A percentile compares a stretch with the other conserved stretches of the same genome.
phyloP scores from a whole-genome alignment of 23 red algal species.

The Gracilaria domingensis region DNA sequence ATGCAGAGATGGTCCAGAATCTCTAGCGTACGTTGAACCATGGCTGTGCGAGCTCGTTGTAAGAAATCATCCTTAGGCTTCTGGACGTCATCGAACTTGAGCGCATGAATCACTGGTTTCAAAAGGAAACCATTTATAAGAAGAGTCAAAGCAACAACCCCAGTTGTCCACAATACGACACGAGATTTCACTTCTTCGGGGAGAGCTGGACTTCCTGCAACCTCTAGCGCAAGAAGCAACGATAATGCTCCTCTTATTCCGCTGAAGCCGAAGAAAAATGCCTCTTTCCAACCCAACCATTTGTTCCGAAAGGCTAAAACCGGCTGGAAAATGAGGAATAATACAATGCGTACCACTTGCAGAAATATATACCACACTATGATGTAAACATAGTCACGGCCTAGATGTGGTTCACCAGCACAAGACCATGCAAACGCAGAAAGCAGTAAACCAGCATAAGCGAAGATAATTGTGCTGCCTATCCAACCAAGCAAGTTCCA shows the following conservation, averaged over 20 bases:
- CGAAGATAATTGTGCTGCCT: constrained; percentile 89
- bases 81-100: constrained; percentile 61
- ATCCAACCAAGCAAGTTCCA: constrained; percentile 89
- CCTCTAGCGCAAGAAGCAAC: constrained; percentile 85
- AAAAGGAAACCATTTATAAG: constrained; percentile 85
- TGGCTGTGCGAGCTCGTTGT: constrained; percentile 51
- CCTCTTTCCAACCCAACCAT: constrained; percentile 77
- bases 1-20: constrained; percentile 64
- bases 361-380: constrained; percentile 80
- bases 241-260: constrained; percentile 89
- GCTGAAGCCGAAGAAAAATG: constrained; percentile 62
- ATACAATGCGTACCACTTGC: constrained; percentile 75
- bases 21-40: constrained; percentile 57
- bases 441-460: constrained; percentile 86
- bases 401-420: constrained; percentile 70
- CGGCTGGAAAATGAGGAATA: constrained; percentile 85
- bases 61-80: constrained; percentile 70
- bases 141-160: constrained; percentile 79
- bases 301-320: constrained; percentile 61
- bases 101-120: constrained; percentile 60
- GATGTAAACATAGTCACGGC: constrained; percentile 72
- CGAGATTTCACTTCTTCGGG: constrained; percentile 69
- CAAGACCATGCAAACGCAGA: constrained; percentile 86
- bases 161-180: constrained; percentile 91
- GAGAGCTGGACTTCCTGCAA: constrained; percentile 63